Base-by-base conservation (phyloP, 257 asterid species). In the Coffea eugenioides region DNA sequence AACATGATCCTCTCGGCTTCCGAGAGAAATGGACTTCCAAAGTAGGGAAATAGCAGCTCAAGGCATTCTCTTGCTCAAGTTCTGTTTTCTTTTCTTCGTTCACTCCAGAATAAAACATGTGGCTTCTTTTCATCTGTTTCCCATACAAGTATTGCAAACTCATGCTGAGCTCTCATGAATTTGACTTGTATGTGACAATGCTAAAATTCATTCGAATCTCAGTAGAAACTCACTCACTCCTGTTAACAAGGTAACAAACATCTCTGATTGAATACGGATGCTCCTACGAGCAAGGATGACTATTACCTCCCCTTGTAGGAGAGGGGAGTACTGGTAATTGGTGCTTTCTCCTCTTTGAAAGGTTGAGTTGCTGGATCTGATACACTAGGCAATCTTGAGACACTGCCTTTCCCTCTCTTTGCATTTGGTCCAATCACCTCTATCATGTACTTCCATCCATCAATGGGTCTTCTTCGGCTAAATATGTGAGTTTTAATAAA, bases 381-480 rank as follows among this genome's bases (percentile, higher is more conserved):
- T 41, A 95, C 89, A 65, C 89, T 91, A 41, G 98, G 85, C 71
- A 91, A 71, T 85, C 98, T 92, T 6, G 96, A 83, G 51, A 89
- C 98, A 43, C 96, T 90, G 11, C 97, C 99, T 81, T 90, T 91
- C 70, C 97, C 93, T 88, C 77, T 91, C 89, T 83, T 91, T 8
- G 99, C 91, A 82, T 95, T 93, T 15, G 97, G 98, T 46, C 98
- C 99, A 11, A 92, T 92, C 73, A 84, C 95, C 76, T 95, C 99
- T 59, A 95, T 95, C 98, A 95, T 93, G 89, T 91, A 91, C 85
- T 90, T 95, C 98, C 99, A 95, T 51, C 98, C 98, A 70, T 93
- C 98, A 31, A 92, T 90, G 1, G 98, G 98, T 87, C 90, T 81
- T 77, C 87, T 83, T 18, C 87, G 82, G 75, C 90, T 87, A 79